Conservation (phyloP, 345 rosid genomes). For the Pistacia integerrima region DNA sequence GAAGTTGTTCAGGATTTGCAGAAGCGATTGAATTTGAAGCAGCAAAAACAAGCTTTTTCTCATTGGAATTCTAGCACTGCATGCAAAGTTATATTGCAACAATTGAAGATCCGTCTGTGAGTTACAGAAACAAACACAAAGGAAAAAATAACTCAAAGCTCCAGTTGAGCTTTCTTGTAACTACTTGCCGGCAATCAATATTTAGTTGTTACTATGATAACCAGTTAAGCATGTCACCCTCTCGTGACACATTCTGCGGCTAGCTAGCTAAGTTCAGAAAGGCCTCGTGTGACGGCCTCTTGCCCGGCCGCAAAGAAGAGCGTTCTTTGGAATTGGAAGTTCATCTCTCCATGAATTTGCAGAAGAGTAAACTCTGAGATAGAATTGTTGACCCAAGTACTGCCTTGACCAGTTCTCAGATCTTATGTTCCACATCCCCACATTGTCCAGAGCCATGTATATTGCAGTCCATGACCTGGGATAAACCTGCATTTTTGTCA, state of each 20-base stretch:
- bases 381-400: constrained; percentile 88
- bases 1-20: too few relatives aligned
- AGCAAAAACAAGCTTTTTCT: too few relatives aligned
- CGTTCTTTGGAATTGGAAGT: constrained; percentile 77
- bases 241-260: constrained; percentile 43
- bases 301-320: constrained; percentile 82
- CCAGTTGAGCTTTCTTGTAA: constrained; percentile 32
- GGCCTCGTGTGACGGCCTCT: constrained; percentile 80
- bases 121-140: background rate
- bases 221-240: constrained; percentile 42
- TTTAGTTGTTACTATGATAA: background rate
- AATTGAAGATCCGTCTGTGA: background rate
- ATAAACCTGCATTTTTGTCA: constrained; percentile 57
- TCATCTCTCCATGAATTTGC: constrained; percentile 80
- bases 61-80: background rate
- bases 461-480: constrained; percentile 91
- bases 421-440: constrained; percentile 98
- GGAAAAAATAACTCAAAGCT: constrained; percentile 16
- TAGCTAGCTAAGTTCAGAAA: constrained; percentile 17
- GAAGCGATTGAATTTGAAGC: too few relatives aligned
- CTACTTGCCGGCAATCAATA: constrained; percentile 7
- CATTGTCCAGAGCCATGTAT: constrained; percentile 86
- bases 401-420: constrained; percentile 91
- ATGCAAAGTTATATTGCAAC: background rate
- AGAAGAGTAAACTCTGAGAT: constrained; percentile 73